Evolutionary conservation across 768 basidiomycete species (phyloP), one percentile per base, ranked within the genome.

Genomic region (Kwoniella botswanensis): DNA sequence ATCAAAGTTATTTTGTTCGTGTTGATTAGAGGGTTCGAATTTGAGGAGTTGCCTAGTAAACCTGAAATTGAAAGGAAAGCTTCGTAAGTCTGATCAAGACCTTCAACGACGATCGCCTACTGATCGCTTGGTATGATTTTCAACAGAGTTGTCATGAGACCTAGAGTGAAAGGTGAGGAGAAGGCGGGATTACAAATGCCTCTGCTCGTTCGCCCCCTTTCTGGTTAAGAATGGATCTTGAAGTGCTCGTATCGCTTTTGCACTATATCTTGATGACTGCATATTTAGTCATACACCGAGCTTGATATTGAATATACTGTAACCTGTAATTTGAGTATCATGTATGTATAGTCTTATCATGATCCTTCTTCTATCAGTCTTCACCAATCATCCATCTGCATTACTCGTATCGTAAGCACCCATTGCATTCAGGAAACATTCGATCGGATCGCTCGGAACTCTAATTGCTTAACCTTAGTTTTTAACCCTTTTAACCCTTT

Each of bases 1-100:
- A 82, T 84, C 70, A 81, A 82, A 59, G 78, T 75, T 13, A 79
- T 84, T 35, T 61, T 84, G 44, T 84, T 83, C 68, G 78, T 83
- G 2, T 65, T 83, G 53, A 76, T 84, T 11, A 63, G 82, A 44
- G 74, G 68, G 35, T 82, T 83, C 65, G 70, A 74, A n/a, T 84
- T 84, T 68, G 74, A 79, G 29, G 71, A 79, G 53, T 61, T 80
- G 42, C 63, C 65, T 1, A 79, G 77, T 29, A 78, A 77, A 58
- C 80, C 82, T 2, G 67, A 71, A 29, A 72, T 84, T 26, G 74
- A 80, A 63, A 76, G 72, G 71, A 82, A 81, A 73, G 68, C 76
- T 13, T 70, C 79, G 79, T 83, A 64, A 75, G 82, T 78, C 6
- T 24, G 11, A 11, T 9, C 18, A 13, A 13, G 12, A 18, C 18